These are phyloP conservation scores for Salix viminalis DNA, from an alignment of 345 rosid species.

Conservation along the genomic window DNA sequence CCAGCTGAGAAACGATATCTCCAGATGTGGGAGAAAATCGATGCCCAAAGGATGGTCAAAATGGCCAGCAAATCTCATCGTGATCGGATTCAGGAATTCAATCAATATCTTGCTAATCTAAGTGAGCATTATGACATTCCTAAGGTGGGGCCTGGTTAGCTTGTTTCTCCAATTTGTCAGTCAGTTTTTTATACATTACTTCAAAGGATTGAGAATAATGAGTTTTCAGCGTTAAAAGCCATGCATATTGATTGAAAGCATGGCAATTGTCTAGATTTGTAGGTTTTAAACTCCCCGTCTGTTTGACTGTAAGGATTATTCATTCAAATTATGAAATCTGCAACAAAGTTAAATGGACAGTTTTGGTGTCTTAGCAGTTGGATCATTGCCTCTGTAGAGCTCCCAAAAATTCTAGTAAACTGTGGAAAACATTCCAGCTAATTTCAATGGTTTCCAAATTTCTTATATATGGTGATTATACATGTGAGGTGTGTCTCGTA, in stretches of 20 bases:
- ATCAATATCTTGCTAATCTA: conserved; percentile 73
- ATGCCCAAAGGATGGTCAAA: conserved; percentile 54
- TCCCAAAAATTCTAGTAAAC: neutral
- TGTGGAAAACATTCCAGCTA: neutral
- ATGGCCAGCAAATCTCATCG: conserved; percentile 72
- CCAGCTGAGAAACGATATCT: conserved; percentile 59
- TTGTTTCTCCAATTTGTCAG: neutral
- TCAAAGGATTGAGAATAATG: too few species aligned
- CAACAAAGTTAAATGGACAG: neutral
- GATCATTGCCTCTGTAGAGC: neutral
- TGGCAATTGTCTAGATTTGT: too few species aligned
- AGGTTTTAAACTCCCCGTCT: too few species aligned
- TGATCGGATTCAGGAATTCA: conserved; percentile 76
- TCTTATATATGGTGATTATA: neutral
- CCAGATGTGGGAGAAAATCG: conserved; percentile 55
- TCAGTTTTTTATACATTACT: too few species aligned
- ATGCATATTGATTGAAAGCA: neutral
- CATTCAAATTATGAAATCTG: neutral
- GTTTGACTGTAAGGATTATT: too few species aligned
- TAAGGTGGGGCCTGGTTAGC: conserved; percentile 73
- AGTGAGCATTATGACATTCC: conserved; percentile 88
- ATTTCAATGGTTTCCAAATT: neutral
- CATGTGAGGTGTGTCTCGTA: neutral
- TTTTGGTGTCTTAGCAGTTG: neutral
- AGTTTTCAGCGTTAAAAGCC: neutral